phyloP scores from a whole-genome alignment of 768 basidiomycete species.

The Boletus edulis region DNA sequence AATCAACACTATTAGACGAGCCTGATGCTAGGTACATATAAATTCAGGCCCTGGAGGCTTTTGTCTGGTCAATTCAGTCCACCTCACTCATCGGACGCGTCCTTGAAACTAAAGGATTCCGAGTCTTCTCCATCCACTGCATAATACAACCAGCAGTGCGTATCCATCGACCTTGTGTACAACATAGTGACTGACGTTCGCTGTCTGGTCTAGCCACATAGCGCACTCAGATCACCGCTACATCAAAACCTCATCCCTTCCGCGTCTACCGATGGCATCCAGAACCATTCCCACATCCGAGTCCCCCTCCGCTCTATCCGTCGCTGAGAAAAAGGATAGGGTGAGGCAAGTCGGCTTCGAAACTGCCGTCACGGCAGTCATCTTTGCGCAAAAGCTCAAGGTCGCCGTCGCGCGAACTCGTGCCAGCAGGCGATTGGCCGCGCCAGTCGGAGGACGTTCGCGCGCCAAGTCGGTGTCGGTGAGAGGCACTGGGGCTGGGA shows the following conservation, averaged over 20 bases:
- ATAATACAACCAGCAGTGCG: slow-evolving; percentile 3
- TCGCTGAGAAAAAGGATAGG: not conserved
- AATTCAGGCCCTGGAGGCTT: slow-evolving; percentile 1
- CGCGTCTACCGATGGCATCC: too few relatives aligned
- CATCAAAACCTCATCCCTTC: too few relatives aligned
- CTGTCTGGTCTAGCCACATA: not conserved
- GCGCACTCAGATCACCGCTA: too few relatives aligned
- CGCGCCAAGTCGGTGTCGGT: slow-evolving; percentile 8
- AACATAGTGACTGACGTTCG: not conserved
- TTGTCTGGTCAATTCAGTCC: not conserved
- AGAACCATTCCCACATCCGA: not conserved
- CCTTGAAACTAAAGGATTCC: not conserved
- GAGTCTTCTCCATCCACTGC: not conserved
- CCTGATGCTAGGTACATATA: slow-evolving; percentile 12
- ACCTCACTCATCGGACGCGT: not conserved
- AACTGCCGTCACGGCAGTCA: slow-evolving; percentile 20
- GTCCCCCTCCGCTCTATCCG: not conserved
- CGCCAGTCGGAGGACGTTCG: not conserved
- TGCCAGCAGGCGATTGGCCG: not conserved
- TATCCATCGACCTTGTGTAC: not conserved
- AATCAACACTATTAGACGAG: slow-evolving; percentile 1
- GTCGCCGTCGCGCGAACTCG: slow-evolving; percentile 14
- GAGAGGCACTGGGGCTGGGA: not conserved
- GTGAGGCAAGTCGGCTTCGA: slow-evolving; percentile 19
- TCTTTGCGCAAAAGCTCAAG: slow-evolving; percentile 25